These are phyloP conservation scores for Syncephalastrum contaminatum DNA, from an alignment of 371 early-diverging fungal genomes.

Conservation along the genomic window DNA sequence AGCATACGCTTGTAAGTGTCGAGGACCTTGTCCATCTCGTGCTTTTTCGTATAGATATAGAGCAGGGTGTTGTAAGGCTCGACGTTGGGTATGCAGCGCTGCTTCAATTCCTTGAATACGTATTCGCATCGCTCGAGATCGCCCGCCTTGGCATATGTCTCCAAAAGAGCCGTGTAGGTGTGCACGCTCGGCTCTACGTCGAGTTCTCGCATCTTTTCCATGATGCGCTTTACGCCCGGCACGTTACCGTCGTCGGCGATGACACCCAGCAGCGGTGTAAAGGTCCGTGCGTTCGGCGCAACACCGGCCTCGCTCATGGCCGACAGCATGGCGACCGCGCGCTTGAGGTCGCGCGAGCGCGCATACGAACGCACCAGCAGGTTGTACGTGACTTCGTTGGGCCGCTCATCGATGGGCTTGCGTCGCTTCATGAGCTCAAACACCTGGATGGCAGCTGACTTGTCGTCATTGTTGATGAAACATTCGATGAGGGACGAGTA, in stretches of 20 bases:
- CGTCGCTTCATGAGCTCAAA: conserved; percentile 18
- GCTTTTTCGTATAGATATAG: conserved; percentile 29
- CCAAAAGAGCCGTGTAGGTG: conserved; percentile 37
- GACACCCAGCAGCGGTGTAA: conserved; percentile 27
- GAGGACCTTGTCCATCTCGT: conserved; percentile 42
- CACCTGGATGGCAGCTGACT: conserved; percentile 22
- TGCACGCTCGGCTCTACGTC: conserved; percentile 21
- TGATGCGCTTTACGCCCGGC: conserved; percentile 15
- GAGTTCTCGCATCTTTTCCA: conserved; percentile 24
- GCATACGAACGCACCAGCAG: conserved; percentile 28
- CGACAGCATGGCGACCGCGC: conserved; percentile 26
- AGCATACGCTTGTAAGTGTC: conserved; percentile 38
- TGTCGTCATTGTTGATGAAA: conserved; percentile 28
- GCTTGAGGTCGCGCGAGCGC: conserved; percentile 17
- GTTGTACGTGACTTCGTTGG: conserved; percentile 25
- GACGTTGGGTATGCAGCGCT: conserved; percentile 24
- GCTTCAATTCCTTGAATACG: conserved; percentile 24
- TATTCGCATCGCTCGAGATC: conserved; percentile 34
- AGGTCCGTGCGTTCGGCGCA: conserved; percentile 15
- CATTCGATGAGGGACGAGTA: conserved; percentile 37
- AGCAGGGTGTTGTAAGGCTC: conserved; percentile 35
- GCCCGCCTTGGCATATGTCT: conserved; percentile 43
- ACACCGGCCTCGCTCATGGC: conserved; percentile 22
- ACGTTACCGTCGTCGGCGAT: conserved; percentile 35
- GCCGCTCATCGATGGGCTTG: neutral